A percentile compares a stretch with the other conserved stretches of the same genome.
Conservation (phyloP, 2,329 filamentous ascomycete species). For the Hymenoscyphus fructigenus region DNA sequence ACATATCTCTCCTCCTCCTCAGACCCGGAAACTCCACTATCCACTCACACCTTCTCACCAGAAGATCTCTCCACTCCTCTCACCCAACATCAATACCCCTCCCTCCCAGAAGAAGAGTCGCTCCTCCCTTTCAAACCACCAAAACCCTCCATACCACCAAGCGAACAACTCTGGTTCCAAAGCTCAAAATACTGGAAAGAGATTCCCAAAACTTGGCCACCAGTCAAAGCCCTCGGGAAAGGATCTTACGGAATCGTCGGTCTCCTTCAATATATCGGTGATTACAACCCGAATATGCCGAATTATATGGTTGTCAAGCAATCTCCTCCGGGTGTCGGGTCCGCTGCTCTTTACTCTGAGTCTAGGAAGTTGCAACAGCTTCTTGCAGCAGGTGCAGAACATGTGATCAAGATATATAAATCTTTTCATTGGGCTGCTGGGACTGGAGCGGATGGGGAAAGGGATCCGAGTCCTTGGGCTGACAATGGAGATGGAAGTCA, state of each 20-base stretch:
- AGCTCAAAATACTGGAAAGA: background rate
- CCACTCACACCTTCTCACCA: background rate
- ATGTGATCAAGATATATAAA: background rate
- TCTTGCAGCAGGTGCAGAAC: background rate
- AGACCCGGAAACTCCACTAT: background rate
- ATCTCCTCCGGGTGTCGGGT: background rate
- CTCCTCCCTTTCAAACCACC: background rate
- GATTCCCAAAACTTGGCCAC: background rate
- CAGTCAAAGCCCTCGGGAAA: background rate
- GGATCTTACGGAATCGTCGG: background rate
- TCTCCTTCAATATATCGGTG: background rate
- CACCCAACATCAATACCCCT: no score
- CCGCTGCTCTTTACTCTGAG: background rate
- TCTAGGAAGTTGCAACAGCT: background rate
- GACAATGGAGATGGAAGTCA: background rate
- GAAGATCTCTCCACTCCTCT: background rate
- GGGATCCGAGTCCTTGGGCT: background rate
- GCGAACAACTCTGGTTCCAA: background rate
- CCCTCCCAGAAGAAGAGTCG: no score
- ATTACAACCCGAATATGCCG: background rate
- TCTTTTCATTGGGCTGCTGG: background rate
- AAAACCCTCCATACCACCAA: background rate
- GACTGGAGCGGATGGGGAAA: background rate
- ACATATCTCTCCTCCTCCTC: background rate
- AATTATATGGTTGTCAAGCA: background rate